Evolutionary conservation across 2,329 filamentous ascomycete genomes (phyloP).

Genomic region (Beauveria bassiana): DNA sequence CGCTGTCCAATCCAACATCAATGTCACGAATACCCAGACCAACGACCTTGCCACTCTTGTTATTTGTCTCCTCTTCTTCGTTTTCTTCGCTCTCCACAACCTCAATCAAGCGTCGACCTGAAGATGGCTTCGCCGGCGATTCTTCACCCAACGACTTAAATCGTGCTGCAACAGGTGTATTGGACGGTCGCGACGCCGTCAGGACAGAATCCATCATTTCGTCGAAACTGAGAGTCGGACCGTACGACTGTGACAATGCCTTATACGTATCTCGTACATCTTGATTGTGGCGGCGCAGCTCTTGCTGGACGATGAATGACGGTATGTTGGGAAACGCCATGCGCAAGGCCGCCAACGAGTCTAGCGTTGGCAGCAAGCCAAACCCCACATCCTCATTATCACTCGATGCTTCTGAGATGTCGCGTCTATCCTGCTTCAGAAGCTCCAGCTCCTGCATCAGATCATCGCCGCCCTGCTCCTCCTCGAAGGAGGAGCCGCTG

Average conservation of each 20-base stretch:
- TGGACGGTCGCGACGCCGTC: constrained; percentile 9
- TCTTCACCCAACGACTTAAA: neutral
- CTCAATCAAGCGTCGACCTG: constrained; percentile 12
- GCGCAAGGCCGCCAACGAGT: constrained; percentile 25
- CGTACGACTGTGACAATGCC: constrained; percentile 24
- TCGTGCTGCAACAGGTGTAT: neutral
- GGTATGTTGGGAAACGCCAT: constrained; percentile 36
- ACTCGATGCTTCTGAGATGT: constrained; percentile 12
- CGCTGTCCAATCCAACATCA: neutral
- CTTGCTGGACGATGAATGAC: constrained; percentile 26
- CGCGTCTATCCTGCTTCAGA: constrained; percentile 8
- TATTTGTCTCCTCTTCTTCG: neutral
- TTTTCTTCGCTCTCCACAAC: constrained; percentile 11
- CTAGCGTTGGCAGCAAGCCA: constrained; percentile 4
- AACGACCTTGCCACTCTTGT: neutral
- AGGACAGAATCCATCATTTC: constrained; percentile 25
- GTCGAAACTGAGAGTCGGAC: constrained; percentile 25
- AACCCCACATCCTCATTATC: constrained; percentile 10
- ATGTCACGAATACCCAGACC: neutral
- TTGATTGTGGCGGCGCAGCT: constrained; percentile 25
- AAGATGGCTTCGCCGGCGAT: neutral
- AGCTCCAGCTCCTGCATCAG: constrained; percentile 6
- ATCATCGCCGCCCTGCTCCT: constrained; percentile 5
- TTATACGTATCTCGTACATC: constrained; percentile 32
- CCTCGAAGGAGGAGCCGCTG: constrained; percentile 1